phyloP scores from a whole-genome alignment of 2,329 filamentous ascomycete genomes.

The Ascochyta pisi region DNA sequence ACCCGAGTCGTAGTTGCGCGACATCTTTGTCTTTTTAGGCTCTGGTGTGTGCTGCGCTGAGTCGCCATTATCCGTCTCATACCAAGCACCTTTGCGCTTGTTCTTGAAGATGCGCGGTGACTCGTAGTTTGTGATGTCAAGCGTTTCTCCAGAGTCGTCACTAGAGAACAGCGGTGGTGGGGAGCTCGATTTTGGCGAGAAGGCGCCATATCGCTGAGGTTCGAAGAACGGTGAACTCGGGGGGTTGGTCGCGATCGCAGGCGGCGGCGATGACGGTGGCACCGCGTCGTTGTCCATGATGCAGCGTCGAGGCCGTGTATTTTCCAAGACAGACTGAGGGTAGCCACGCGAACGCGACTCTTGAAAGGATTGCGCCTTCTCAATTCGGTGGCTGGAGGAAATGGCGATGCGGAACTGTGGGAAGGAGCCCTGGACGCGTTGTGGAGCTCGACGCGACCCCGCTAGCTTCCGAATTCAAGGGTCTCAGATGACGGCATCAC shows the following conservation, averaged over 20 bases:
- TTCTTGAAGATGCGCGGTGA: conserved; percentile 43
- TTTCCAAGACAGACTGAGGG: background rate
- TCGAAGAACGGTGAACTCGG: conserved; percentile 38
- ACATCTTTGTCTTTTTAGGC: conserved; percentile 38
- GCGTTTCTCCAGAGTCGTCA: conserved; percentile 38
- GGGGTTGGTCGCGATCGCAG: conserved; percentile 27
- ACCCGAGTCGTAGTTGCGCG: conserved; percentile 42
- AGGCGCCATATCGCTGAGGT: conserved; percentile 19
- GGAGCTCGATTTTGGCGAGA: conserved; percentile 41
- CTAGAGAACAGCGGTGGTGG: conserved; percentile 45
- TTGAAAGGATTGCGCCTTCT: background rate
- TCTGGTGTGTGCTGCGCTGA: conserved; percentile 23
- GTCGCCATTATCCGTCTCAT: conserved; percentile 25
- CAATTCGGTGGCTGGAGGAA: conserved; percentile 6
- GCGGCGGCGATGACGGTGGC: conserved; percentile 33
- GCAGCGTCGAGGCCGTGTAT: background rate
- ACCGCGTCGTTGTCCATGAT: conserved; percentile 34
- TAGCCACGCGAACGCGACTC: conserved; percentile 10
- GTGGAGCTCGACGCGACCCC: conserved; percentile 15
- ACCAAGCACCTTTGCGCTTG: conserved; percentile 45
- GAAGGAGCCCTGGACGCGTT: conserved; percentile 13
- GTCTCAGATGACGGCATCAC: conserved; percentile 12
- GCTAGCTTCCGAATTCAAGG: conserved; percentile 3
- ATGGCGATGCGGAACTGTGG: background rate
- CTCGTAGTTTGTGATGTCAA: conserved; percentile 41